These are phyloP conservation scores for Fonsecaea monophora DNA, from an alignment of 2,329 filamentous ascomycete species.

Conservation along the genomic window DNA sequence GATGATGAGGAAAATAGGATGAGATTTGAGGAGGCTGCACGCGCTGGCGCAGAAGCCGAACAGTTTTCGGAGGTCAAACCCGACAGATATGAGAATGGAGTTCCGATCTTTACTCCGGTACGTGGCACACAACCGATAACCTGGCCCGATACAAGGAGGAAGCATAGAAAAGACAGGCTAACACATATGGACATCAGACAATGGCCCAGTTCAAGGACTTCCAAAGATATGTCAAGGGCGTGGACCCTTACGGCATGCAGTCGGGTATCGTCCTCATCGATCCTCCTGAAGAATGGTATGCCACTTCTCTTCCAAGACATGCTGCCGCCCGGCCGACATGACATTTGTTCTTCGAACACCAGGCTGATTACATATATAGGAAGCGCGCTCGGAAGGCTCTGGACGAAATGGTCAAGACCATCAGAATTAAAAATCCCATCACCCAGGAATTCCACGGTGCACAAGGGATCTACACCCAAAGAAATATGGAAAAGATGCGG, in stretches of 20 bases:
- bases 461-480: constrained; percentile 93
- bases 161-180: constrained; percentile 3
- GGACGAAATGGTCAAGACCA: constrained; percentile 85
- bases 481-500: constrained; percentile 94
- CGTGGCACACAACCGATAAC: constrained; percentile 40
- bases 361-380: constrained; percentile 22
- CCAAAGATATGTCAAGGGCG: constrained; percentile 84
- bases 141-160: neutral
- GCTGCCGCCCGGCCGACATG: neutral
- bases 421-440: constrained; percentile 94
- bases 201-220: constrained; percentile 81
- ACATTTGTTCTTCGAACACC: neutral
- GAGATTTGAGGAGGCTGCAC: constrained; percentile 41
- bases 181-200: constrained; percentile 55
- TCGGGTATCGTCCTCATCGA: constrained; percentile 97
- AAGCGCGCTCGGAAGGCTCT: constrained; percentile 56
- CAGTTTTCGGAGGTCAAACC: constrained; percentile 81
- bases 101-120: constrained; percentile 91
- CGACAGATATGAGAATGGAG: constrained; percentile 82
- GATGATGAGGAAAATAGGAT: constrained; percentile 40
- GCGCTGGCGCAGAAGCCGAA: constrained; percentile 54
- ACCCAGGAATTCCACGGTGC: constrained; percentile 98
- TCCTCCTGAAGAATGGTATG: constrained; percentile 90
- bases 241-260: constrained; percentile 95
- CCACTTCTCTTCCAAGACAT: constrained; percentile 10